Base-by-base conservation (phyloP, 176 grass and related monocot species). In the Themeda triandra region DNA sequence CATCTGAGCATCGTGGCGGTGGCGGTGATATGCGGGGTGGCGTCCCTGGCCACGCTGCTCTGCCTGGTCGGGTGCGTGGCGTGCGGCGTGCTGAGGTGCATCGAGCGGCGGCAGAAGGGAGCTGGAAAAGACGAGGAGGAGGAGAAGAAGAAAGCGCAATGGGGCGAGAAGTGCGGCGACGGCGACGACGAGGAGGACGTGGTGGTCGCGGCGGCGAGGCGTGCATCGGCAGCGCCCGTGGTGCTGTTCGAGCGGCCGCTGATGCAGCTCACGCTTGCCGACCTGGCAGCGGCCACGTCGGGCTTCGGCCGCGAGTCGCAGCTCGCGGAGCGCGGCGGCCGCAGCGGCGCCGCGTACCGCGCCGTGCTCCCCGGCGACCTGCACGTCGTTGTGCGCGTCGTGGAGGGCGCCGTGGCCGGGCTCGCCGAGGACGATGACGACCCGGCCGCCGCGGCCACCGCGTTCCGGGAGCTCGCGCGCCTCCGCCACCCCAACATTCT, bases 401-500 rank as follows among this genome's bases (percentile, higher is more conserved):
- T 91, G 48, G 93, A 96, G 78, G 73, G 81, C 51, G 67, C 68
- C 4, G 24, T 83, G 54, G 77, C 85, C 1, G 68, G 85, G 25
- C 49, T 85, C 23, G 88, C 69, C 6, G 65, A 62, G 30, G 91
- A 88, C 2, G 91, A 90, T 1, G 88, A 71, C 66, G 11, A 71
- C 79, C 71, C 88, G 9, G 29, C 80, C 0, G 67, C 80, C 25
- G 89, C 89, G 0, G 80, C 85, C 30, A 19, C 69, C 31, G 77
- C 71, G 48, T 96, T 99, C 67, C 87, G 86, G 21, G 91, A 99
- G 4, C 81, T 96, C 11, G 91, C 89, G 10, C 85, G 85, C 27
- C 89, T 99, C 59, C 90, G 93, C 76, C 96, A 99, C 82, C 93
- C 93, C 12, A 96, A 99, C 54, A 91, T 99, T 62, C 85, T 99